Percentiles rank a stretch among this genome's conserved stretches.
Conservation (phyloP, 2,329 filamentous ascomycete species). For the Ceratocystis huliohia region DNA sequence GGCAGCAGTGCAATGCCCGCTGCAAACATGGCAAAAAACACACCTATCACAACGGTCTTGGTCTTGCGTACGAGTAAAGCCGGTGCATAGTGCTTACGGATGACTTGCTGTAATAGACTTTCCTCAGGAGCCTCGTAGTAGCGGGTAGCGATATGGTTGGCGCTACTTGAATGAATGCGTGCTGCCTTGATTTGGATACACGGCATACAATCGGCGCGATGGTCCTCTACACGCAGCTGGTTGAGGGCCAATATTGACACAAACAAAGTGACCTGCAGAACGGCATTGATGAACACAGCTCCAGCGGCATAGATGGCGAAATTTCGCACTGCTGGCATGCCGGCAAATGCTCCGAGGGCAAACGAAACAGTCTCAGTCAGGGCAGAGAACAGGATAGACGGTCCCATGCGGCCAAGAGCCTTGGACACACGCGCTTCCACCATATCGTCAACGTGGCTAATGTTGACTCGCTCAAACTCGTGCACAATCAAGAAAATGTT, state of each 20-base stretch:
- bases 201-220: constrained; percentile 82
- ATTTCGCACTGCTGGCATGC: constrained; percentile 95
- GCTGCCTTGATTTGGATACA: constrained; percentile 72
- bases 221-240: constrained; percentile 76
- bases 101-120: constrained; percentile 70
- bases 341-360: constrained; percentile 80
- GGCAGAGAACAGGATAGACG: constrained; percentile 91
- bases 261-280: constrained; percentile 97
- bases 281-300: constrained; percentile 89
- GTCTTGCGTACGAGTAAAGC: constrained; percentile 64
- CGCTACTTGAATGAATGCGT: constrained; percentile 50
- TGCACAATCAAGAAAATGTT: constrained; percentile 99
- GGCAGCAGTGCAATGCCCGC: constrained; percentile 76
- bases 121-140: constrained; percentile 71
- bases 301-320: constrained; percentile 95
- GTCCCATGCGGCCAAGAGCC: constrained; percentile 89
- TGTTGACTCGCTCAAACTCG: constrained; percentile 89
- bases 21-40: constrained; percentile 81
- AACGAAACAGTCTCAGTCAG: constrained; percentile 89
- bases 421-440: constrained; percentile 77
- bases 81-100: constrained; percentile 81
- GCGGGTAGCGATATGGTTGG: constrained; percentile 34
- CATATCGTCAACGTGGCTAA: constrained; percentile 77
- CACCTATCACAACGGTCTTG: constrained; percentile 60
- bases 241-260: constrained; percentile 84